A percentile compares a stretch with the other conserved stretches of the same genome.
phyloP scores from a whole-genome alignment of 2,329 filamentous ascomycete genomes.

The Epichloe amarillans region DNA sequence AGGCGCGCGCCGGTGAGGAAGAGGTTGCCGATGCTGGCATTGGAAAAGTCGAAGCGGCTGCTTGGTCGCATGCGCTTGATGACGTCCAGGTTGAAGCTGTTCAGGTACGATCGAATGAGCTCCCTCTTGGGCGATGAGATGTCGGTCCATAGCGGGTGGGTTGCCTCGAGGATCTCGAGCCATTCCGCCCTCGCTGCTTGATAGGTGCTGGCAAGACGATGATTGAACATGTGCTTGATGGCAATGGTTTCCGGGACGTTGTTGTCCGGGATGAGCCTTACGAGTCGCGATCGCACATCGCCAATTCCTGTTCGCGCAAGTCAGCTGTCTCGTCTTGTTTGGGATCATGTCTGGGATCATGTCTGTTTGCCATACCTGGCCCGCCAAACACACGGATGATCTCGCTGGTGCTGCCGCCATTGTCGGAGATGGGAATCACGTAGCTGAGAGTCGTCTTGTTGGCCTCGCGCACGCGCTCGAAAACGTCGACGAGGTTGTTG shows the following conservation, averaged over 20 bases:
- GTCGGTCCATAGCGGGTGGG: slow-evolving; percentile 59
- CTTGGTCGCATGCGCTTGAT: slow-evolving; percentile 61
- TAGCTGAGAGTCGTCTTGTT: slow-evolving; percentile 62
- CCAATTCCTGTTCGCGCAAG: slow-evolving; percentile 38
- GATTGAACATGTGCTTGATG: slow-evolving; percentile 75
- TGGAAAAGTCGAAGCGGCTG: slow-evolving; percentile 65
- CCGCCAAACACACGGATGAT: slow-evolving; percentile 90
- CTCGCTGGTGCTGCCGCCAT: slow-evolving; percentile 87
- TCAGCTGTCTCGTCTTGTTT: background rate
- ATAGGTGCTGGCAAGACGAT: slow-evolving; percentile 50
- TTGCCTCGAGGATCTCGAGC: slow-evolving; percentile 78
- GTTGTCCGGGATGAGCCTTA: slow-evolving; percentile 67
- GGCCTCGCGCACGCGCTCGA: slow-evolving; percentile 50
- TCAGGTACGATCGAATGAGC: slow-evolving; percentile 64
- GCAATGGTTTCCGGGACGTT: slow-evolving; percentile 54
- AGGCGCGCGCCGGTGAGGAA: slow-evolving; percentile 76
- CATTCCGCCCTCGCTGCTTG: slow-evolving; percentile 64
- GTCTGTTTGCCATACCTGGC: slow-evolving; percentile 45
- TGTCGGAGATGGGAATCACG: slow-evolving; percentile 91
- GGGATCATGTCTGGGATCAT: background rate
- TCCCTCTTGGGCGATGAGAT: slow-evolving; percentile 62
- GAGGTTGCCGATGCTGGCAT: slow-evolving; percentile 64
- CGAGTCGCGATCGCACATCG: slow-evolving; percentile 48
- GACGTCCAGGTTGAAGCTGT: slow-evolving; percentile 64
- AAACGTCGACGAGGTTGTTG: slow-evolving; percentile 86